These are phyloP conservation scores for Eragrostis tef DNA, from an alignment of 202 grass and related monocot genomes.

Conservation along the genomic window DNA sequence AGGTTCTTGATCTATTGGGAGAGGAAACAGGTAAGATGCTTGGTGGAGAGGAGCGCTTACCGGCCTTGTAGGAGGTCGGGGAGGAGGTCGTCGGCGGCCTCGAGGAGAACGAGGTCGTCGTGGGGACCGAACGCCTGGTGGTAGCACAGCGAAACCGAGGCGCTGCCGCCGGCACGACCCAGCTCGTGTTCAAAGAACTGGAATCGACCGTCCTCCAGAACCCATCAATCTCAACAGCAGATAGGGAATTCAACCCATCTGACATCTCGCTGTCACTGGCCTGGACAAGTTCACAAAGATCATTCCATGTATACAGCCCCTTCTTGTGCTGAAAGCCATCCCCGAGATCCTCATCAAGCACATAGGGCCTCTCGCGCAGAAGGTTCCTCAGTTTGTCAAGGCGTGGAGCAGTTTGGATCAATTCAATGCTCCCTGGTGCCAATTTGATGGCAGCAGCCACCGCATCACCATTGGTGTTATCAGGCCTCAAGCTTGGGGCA, in stretches of 20 bases:
- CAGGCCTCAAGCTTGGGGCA: slow-evolving; percentile 26
- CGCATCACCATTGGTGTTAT: background rate
- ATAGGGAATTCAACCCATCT: slow-evolving; percentile 65
- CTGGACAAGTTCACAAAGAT: slow-evolving; percentile 74
- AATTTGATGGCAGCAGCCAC: slow-evolving; percentile 72
- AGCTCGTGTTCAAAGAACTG: slow-evolving; percentile 59
- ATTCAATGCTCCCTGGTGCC: slow-evolving; percentile 73
- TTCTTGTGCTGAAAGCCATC: slow-evolving; percentile 12
- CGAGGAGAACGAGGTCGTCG: slow-evolving; percentile 78
- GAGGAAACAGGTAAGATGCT: background rate
- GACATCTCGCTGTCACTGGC: slow-evolving; percentile 77
- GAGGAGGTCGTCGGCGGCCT: slow-evolving; percentile 70
- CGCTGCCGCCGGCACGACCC: slow-evolving; percentile 47
- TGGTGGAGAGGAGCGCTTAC: slow-evolving; percentile 46
- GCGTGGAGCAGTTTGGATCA: slow-evolving; percentile 68
- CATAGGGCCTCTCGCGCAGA: slow-evolving; percentile 70
- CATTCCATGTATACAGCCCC: slow-evolving; percentile 76
- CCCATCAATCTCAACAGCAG: slow-evolving; percentile 75
- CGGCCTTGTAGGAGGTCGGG: slow-evolving; percentile 67
- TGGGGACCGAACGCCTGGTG: slow-evolving; percentile 73
- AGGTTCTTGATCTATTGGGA: slow-evolving; percentile 24
- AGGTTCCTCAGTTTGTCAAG: slow-evolving; percentile 76
- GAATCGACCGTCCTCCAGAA: slow-evolving; percentile 79
- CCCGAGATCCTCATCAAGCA: slow-evolving; percentile 74
- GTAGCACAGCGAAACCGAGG: slow-evolving; percentile 70